Conservation (phyloP, 441 rosid genomes). For the Capsella rubella region DNA sequence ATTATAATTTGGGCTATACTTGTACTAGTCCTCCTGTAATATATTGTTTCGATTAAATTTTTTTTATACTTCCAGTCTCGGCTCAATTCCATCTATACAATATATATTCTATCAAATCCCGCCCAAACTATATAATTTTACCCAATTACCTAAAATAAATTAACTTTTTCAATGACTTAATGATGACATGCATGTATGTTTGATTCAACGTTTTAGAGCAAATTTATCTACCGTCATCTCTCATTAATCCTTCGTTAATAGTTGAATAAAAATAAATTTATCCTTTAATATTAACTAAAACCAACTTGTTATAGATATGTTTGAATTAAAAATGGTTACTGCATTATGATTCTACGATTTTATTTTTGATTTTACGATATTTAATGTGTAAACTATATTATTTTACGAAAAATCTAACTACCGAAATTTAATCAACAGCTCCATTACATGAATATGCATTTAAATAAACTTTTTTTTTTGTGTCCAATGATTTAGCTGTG, state of each 20-base stretch:
- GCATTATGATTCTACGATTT: neutral
- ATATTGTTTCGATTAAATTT: no score
- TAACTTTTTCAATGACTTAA: neutral
- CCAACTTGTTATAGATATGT: neutral
- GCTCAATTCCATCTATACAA: no score
- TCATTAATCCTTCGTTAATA: neutral
- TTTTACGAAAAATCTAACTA: neutral
- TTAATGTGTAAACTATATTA: neutral
- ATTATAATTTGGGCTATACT: no score
- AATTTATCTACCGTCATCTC: neutral
- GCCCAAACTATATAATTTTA: no score
- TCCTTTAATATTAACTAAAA: neutral
- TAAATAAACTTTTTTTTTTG: neutral
- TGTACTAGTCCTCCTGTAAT: no score
- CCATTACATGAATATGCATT: neutral
- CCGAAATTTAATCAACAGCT: constrained; percentile 17
- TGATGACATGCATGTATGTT: neutral
- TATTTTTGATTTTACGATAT: no score
- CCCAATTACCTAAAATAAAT: no score
- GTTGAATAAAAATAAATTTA: neutral
- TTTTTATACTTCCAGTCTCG: no score
- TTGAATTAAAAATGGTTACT: neutral
- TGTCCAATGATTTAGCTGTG: constrained; percentile 3
- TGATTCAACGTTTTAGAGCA: constrained; percentile 4
- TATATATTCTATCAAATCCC: no score